These are phyloP conservation scores for Pseudogymnoascus sp. DNA, from an alignment of 2,329 filamentous ascomycete genomes.

Conservation along the genomic window DNA sequence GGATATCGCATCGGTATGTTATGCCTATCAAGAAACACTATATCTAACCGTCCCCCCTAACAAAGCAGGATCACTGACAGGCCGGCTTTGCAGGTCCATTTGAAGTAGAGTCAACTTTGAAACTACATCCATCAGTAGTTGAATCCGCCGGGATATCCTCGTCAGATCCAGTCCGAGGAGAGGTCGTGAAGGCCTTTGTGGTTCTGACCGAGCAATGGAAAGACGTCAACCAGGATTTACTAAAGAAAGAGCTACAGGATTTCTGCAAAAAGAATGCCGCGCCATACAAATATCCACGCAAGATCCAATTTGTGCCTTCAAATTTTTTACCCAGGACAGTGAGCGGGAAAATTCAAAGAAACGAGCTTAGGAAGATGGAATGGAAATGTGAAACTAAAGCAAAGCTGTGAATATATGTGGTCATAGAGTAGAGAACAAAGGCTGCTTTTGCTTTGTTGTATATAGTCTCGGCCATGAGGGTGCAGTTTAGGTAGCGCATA, in stretches of 20 bases:
- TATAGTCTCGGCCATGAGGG: background rate
- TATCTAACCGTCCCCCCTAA: no score
- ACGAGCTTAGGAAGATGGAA: slow-evolving; percentile 31
- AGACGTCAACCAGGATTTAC: slow-evolving; percentile 14
- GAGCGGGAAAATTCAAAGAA: slow-evolving; percentile 30
- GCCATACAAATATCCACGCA: slow-evolving; percentile 34
- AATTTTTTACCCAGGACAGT: slow-evolving; percentile 33
- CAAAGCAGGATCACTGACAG: background rate
- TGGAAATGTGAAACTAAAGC: slow-evolving; percentile 19
- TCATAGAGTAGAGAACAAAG: background rate
- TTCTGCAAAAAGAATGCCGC: slow-evolving; percentile 33
- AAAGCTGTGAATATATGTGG: background rate
- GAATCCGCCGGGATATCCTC: slow-evolving; percentile 34
- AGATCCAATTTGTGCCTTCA: slow-evolving; percentile 31
- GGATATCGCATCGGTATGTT: slow-evolving; percentile 31
- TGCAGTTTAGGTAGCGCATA: no score
- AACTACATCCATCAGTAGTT: slow-evolving; percentile 31
- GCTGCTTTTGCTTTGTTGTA: background rate
- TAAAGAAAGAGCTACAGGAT: slow-evolving; percentile 30
- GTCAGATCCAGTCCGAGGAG: slow-evolving; percentile 29
- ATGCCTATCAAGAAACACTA: background rate
- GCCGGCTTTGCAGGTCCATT: slow-evolving; percentile 27
- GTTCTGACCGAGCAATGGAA: slow-evolving; percentile 26
- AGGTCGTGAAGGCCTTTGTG: slow-evolving; percentile 35
- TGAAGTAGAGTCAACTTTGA: slow-evolving; percentile 34